Conservation (phyloP, 164 flowering plant genomes). For the Cinnamomum micranthum region DNA sequence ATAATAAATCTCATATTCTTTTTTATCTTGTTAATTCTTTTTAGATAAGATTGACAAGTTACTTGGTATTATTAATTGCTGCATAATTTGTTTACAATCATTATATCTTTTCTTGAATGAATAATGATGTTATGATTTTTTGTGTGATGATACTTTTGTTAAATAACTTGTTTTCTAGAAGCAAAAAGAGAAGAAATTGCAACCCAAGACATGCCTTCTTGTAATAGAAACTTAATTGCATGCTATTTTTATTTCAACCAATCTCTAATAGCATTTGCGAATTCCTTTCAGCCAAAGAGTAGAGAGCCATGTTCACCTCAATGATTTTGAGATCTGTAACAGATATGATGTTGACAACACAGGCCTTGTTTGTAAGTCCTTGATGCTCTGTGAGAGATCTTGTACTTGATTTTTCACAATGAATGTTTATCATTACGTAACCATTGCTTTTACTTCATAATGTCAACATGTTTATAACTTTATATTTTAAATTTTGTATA, state of each 20-base stretch:
- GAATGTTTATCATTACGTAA: not conserved
- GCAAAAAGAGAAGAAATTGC: not conserved
- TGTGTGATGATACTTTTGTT: not conserved
- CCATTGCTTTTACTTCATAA: no score
- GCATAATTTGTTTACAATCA: no score
- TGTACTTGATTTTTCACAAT: not conserved
- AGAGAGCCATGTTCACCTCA: conserved; percentile 42
- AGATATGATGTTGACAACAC: conserved; percentile 75
- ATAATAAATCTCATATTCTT: no score
- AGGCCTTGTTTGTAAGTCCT: conserved; percentile 86
- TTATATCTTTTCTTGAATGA: no score
- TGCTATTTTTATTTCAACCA: not conserved
- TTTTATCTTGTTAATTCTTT: no score
- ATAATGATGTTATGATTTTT: not conserved
- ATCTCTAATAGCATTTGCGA: conserved; percentile 1
- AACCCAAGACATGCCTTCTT: not conserved
- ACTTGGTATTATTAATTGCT: no score
- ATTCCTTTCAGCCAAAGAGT: conserved; percentile 62
- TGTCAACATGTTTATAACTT: no score
- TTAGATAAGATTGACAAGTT: no score
- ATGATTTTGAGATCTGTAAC: conserved; percentile 69
- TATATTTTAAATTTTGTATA: no score
- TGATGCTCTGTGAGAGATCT: not conserved
- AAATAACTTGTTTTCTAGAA: conserved; percentile 24
- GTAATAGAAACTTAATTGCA: not conserved